phyloP scores from a whole-genome alignment of 1,139 yeast species.

The Suhomyces ambrosiae region DNA sequence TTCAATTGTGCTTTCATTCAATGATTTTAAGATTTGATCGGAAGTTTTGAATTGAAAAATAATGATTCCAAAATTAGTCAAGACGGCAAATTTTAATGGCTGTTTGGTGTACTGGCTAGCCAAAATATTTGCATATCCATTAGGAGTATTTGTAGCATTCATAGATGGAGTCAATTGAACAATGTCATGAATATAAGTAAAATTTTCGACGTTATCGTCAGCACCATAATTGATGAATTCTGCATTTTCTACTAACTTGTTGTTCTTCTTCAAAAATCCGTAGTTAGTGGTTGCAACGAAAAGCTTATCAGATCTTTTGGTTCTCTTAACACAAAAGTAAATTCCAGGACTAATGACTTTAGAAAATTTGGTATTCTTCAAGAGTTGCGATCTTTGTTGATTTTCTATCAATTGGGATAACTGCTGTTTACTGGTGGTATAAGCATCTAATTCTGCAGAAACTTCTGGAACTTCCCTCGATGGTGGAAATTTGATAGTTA shows the following conservation, averaged over 20 bases:
- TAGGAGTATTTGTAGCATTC: slow-evolving; percentile 71
- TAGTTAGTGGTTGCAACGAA: slow-evolving; percentile 83
- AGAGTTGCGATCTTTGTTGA: slow-evolving; percentile 49
- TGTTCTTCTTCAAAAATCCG: slow-evolving; percentile 73
- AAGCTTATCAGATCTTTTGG: slow-evolving; percentile 51
- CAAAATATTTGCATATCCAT: slow-evolving; percentile 78
- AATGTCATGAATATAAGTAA: slow-evolving; percentile 65
- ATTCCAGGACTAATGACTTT: slow-evolving; percentile 82
- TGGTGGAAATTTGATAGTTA: slow-evolving; percentile 74
- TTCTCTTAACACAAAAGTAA: slow-evolving; percentile 55
- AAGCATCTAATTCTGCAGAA: slow-evolving; percentile 50
- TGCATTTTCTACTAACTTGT: slow-evolving; percentile 77
- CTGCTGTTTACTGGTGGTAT: slow-evolving; percentile 44
- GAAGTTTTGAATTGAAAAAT: slow-evolving; percentile 79
- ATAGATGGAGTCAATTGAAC: slow-evolving; percentile 69
- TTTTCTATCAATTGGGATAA: slow-evolving; percentile 43
- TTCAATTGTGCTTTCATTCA: slow-evolving; percentile 59
- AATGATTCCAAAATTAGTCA: slow-evolving; percentile 79
- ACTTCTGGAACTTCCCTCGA: slow-evolving; percentile 62
- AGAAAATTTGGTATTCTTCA: slow-evolving; percentile 49
- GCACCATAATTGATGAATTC: slow-evolving; percentile 65
- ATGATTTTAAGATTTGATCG: slow-evolving; percentile 69
- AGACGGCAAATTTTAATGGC: slow-evolving; percentile 71
- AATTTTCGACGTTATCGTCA: slow-evolving; percentile 24
- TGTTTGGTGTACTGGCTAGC: slow-evolving; percentile 77